Conservation (phyloP, 75 land plant genomes). For the Chamaecyparis obtusa region DNA sequence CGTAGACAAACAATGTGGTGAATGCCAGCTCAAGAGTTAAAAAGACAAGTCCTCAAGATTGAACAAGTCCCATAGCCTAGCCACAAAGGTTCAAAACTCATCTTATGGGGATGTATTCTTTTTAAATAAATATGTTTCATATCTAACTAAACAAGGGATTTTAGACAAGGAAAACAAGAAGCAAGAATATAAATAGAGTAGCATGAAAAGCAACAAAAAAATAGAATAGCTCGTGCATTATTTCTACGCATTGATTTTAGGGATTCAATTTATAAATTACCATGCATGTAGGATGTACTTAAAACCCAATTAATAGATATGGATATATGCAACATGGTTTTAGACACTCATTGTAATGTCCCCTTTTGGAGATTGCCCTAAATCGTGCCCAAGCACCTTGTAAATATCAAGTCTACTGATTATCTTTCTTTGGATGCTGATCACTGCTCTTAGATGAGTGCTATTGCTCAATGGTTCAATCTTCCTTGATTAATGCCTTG, state of each 20-base stretch:
- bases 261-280: neutral
- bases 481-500: too few relatives aligned
- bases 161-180: neutral
- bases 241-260: neutral
- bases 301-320: neutral
- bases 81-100: neutral
- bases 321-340: neutral
- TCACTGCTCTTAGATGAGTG: too few relatives aligned
- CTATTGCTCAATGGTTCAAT: too few relatives aligned
- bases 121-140: neutral
- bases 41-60: neutral
- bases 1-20: neutral
- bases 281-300: neutral
- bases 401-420: too few relatives aligned
- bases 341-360: too few relatives aligned
- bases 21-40: neutral
- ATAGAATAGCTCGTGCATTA: neutral
- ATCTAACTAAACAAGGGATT: neutral
- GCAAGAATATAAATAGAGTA: neutral
- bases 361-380: too few relatives aligned
- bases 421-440: too few relatives aligned
- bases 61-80: neutral
- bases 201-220: neutral
- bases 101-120: neutral
- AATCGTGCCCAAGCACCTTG: too few relatives aligned